Percentiles rank a stretch among this genome's conserved stretches.
Conservation (phyloP, 768 basidiomycete species). For the Sarcomyxa edulis region DNA sequence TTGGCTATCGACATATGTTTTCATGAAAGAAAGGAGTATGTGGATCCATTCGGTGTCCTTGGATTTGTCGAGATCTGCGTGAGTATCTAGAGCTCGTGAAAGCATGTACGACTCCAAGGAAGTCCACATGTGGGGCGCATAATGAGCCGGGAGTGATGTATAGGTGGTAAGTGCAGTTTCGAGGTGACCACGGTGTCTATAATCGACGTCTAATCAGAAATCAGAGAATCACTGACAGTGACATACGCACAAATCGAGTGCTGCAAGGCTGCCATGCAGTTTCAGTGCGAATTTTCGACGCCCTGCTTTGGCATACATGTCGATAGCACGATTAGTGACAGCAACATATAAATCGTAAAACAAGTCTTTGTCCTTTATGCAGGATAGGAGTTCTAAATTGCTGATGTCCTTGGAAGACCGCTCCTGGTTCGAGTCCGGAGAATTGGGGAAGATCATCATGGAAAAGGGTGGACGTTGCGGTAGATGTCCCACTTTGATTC, state of each 20-base stretch:
- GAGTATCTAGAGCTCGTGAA: slow-evolving; percentile 65
- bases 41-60: slow-evolving; percentile 80
- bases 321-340: slow-evolving; percentile 77
- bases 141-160: slow-evolving; percentile 80
- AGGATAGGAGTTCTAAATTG: slow-evolving; percentile 53
- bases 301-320: slow-evolving; percentile 78
- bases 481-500: slow-evolving; percentile 66
- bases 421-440: slow-evolving; percentile 17
- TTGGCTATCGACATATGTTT: slow-evolving; percentile 53
- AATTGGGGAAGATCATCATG: slow-evolving; percentile 28
- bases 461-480: slow-evolving; percentile 73
- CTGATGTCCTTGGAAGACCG: slow-evolving; percentile 37
- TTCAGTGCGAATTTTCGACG: slow-evolving; percentile 83
- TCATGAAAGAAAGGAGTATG: slow-evolving; percentile 71
- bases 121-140: slow-evolving; percentile 77
- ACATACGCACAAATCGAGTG: slow-evolving; percentile 75
- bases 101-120: slow-evolving; percentile 78
- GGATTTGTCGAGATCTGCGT: slow-evolving; percentile 48
- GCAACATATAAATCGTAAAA: slow-evolving; percentile 79
- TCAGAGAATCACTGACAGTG: background rate
- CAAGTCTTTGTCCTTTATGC: slow-evolving; percentile 44
- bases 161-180: slow-evolving; percentile 64
- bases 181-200: slow-evolving; percentile 64
- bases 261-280: slow-evolving; percentile 81
- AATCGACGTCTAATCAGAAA: background rate